Evolutionary conservation across 2,329 filamentous ascomycete species (phyloP).

Genomic region (Epicoccum nigrum): DNA sequence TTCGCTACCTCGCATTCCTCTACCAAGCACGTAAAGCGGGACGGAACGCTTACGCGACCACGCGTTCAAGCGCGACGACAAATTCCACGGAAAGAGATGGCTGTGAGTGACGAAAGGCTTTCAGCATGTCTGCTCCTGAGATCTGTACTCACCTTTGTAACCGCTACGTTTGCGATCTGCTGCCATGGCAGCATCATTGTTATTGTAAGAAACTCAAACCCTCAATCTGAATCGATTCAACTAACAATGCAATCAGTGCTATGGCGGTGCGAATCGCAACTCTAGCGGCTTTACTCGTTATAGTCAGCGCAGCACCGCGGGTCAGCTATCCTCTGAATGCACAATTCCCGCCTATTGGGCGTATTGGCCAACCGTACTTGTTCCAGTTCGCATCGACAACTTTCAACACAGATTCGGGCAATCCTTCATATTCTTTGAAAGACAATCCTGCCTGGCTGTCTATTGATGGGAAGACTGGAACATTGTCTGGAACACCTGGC

Average conservation of each 20-base stretch:
- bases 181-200: conserved; percentile 20
- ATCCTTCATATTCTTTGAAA: conserved; percentile 70
- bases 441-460: conserved; percentile 75
- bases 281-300: conserved; percentile 23
- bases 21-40: conserved; percentile 32
- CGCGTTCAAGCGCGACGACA: conserved; percentile 33
- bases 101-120: conserved; percentile 32
- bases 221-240: background rate
- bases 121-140: conserved; percentile 25
- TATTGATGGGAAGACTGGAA: conserved; percentile 68
- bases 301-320: conserved; percentile 40
- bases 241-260: conserved; percentile 16
- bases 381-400: conserved; percentile 77
- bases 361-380: conserved; percentile 68
- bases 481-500: conserved; percentile 73
- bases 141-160: conserved; percentile 15
- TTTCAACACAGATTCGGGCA: conserved; percentile 64
- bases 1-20: conserved; percentile 37
- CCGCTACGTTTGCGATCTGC: conserved; percentile 19
- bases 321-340: conserved; percentile 78
- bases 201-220: conserved; percentile 22
- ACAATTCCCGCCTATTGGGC: conserved; percentile 80
- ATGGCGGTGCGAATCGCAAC: conserved; percentile 26
- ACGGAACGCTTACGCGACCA: conserved; percentile 25
- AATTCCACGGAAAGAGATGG: conserved; percentile 43